A percentile compares a stretch with the other conserved stretches of the same genome.
Evolutionary conservation across 2,329 filamentous ascomycete species (phyloP).

Genomic region (Mycocentrospora acerina): DNA sequence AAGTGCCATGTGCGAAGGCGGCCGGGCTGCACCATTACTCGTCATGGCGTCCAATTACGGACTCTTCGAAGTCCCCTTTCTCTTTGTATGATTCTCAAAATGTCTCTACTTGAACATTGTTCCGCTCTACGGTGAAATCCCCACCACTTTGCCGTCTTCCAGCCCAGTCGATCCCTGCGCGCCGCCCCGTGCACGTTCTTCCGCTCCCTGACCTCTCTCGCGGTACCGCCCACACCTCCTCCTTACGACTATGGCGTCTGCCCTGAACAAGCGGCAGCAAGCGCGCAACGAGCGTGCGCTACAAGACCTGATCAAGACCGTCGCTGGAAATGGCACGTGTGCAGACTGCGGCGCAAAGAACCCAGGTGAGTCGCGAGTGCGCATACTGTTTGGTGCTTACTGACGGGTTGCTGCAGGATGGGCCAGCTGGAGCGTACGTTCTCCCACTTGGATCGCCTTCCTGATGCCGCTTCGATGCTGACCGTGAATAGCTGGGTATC

Average conservation of each 20-base stretch:
- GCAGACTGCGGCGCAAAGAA: constrained; percentile 91
- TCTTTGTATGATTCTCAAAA: constrained; percentile 15
- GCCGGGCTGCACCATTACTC: constrained; percentile 23
- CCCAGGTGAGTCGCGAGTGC: constrained; percentile 66
- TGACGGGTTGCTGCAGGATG: constrained; percentile 63
- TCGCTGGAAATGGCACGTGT: constrained; percentile 89
- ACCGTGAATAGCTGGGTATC: constrained; percentile 70
- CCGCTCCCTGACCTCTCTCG: constrained; percentile 16
- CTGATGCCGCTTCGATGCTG: neutral
- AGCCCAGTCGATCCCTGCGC: constrained; percentile 14
- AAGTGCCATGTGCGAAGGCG: constrained; percentile 17
- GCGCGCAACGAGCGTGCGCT: constrained; percentile 92
- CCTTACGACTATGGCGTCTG: constrained; percentile 61
- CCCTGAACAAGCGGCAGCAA: constrained; percentile 93
- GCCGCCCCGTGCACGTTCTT: constrained; percentile 21
- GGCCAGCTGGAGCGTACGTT: constrained; percentile 91
- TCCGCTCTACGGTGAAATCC: constrained; percentile 3
- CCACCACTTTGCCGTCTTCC: constrained; percentile 8
- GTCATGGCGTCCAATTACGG: constrained; percentile 20
- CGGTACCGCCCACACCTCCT: constrained; percentile 20
- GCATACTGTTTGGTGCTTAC: constrained; percentile 11
- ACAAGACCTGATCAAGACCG: constrained; percentile 81
- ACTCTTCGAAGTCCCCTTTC: constrained; percentile 19
- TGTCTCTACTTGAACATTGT: constrained; percentile 9
- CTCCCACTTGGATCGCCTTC: neutral